Evolutionary conservation across 2,329 filamentous ascomycete genomes (phyloP), one percentile per base, ranked within the genome.

Genomic region (Trichoderma hamatum): DNA sequence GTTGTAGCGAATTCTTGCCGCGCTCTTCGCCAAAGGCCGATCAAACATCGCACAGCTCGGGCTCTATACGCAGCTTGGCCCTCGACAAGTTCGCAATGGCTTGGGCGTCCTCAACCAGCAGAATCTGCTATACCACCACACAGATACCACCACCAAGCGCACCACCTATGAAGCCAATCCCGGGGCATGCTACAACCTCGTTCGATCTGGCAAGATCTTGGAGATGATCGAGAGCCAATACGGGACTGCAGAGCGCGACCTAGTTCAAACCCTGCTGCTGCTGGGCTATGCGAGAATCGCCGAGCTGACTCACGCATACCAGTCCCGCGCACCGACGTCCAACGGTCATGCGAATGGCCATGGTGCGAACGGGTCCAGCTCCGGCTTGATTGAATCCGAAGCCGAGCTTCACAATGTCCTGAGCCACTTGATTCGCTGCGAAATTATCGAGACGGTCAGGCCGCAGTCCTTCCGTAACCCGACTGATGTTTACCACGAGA

Each of bases 81-180:
- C 87, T n/a, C 88, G 89, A 65, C 90, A 96, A 76, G 83, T 97
- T 72, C 92, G 90, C 75, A 89, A 94, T 80, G 94, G 92, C 24
- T 85, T 99, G 63, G 90, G 89, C 65, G 90, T 96, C 36, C 89
- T 98, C 72, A 87, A 97, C 52, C 95, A 98, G 78, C 92, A 97
- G 77, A 93, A 94, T 76, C 87, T 98, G 60, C 84, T 96, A 71
- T 93, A 89, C 78, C 91, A 94, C 79, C 86, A 89, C 72, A 88
- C 89, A 72, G 86, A 89, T 70, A 77, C 84, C 68, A 87, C 90
- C 68, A 85, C 88, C 54, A 86, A 85, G 56, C 78, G 85, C 61
- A 91, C 92, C 28, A 89, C 88, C 77, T 99, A 98, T 81, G 92
- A 97, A 78, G 92, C 93, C 69, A 94, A 97, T 75, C 84, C 90